Evolutionary conservation across 176 grass and related monocot species (phyloP).

Genomic region (Zoysia pacifica): DNA sequence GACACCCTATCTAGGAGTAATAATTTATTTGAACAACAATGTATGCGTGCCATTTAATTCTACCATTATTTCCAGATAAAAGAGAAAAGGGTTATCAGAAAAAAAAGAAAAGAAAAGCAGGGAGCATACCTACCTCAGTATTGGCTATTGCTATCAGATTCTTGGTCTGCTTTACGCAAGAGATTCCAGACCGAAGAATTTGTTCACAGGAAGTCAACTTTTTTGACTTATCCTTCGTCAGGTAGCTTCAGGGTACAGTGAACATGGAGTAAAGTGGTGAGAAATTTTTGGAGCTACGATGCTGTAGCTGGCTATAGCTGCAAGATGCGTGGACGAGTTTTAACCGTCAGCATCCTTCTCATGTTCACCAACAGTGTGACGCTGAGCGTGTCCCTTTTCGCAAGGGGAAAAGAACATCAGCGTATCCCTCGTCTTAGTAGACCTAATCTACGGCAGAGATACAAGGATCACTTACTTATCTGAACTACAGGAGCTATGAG

Average conservation of each 20-base stretch:
- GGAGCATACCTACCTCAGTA: constrained; percentile 42
- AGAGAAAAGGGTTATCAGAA: constrained; percentile 10
- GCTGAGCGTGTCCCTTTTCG: constrained; percentile 33
- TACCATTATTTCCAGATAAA: background rate
- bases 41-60: background rate
- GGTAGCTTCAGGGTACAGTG: constrained; percentile 11
- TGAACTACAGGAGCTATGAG: background rate
- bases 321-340: constrained; percentile 24
- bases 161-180: background rate
- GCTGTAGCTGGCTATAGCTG: constrained; percentile 4
- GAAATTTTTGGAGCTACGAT: background rate
- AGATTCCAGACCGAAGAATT: constrained; percentile 40
- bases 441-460: constrained; percentile 33
- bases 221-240: constrained; percentile 25
- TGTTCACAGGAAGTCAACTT: constrained; percentile 35
- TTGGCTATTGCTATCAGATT: constrained; percentile 7
- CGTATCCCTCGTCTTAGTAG: background rate
- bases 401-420: constrained; percentile 11
- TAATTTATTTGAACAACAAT: background rate
- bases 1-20: no score
- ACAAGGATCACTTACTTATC: constrained; percentile 27
- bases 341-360: constrained; percentile 1
- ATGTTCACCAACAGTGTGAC: constrained; percentile 12
- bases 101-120: constrained; percentile 19
- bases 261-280: constrained; percentile 20